Percentiles rank a stretch among this genome's conserved stretches.
Conservation (phyloP, 2,329 filamentous ascomycete genomes). For the Escovopsis sp. region DNA sequence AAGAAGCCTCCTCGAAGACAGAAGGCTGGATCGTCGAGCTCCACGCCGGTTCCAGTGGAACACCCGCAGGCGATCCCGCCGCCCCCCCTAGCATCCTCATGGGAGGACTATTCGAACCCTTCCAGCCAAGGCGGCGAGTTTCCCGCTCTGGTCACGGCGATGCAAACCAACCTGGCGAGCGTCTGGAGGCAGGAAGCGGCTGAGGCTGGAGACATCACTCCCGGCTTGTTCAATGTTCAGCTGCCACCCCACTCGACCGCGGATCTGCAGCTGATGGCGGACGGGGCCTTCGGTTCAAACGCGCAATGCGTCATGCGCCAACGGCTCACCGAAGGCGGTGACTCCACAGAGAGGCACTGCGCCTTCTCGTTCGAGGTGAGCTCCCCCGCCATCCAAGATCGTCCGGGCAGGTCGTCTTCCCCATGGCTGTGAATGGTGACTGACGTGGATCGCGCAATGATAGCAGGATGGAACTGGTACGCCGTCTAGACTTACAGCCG, state of each 20-base stretch:
- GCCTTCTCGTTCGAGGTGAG: slow-evolving; percentile 40
- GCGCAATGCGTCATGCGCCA: slow-evolving; percentile 31
- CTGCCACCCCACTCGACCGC: slow-evolving; percentile 25
- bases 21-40: slow-evolving; percentile 8
- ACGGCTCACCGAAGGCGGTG: slow-evolving; percentile 15
- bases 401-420: not conserved
- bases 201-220: slow-evolving; percentile 2
- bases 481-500: slow-evolving; percentile 23
- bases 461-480: slow-evolving; percentile 31
- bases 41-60: slow-evolving; percentile 11
- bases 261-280: slow-evolving; percentile 22
- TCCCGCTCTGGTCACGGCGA: slow-evolving; percentile 28
- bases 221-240: slow-evolving; percentile 21
- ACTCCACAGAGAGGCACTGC: slow-evolving; percentile 27
- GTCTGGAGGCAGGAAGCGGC: slow-evolving; percentile 16
- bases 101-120: slow-evolving; percentile 32
- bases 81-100: slow-evolving; percentile 33
- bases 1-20: slow-evolving; percentile 26
- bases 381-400: not conserved
- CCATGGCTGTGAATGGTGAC: not conserved
- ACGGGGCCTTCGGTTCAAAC: slow-evolving; percentile 25
- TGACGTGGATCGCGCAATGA: not conserved
- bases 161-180: slow-evolving; percentile 27
- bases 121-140: slow-evolving; percentile 22
- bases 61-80: slow-evolving; percentile 18